Evolutionary conservation across 805 yeast genomes (phyloP).

Genomic region (Cyberlindnera amylophila): DNA sequence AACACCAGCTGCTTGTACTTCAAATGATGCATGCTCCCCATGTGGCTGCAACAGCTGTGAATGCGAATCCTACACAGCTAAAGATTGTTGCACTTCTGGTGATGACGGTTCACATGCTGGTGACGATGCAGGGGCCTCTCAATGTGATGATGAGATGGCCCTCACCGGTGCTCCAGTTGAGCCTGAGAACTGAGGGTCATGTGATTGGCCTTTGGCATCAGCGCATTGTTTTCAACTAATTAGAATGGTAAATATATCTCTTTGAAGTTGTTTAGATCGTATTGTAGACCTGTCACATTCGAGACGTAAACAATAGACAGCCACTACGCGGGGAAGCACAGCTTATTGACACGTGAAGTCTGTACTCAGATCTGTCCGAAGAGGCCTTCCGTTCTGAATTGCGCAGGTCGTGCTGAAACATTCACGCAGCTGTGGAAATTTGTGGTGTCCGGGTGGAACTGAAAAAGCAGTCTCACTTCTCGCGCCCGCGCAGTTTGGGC

Average conservation of each 20-base stretch:
- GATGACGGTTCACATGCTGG: background rate
- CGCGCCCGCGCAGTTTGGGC: background rate
- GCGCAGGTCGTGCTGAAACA: conserved; percentile 1
- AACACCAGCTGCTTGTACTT: background rate
- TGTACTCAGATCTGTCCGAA: background rate
- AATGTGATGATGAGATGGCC: conserved; percentile 8
- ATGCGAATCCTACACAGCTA: background rate
- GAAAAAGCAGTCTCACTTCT: conserved; percentile 21
- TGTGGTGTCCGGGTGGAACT: conserved; percentile 20
- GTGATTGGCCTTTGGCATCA: background rate
- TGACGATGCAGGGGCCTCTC: background rate
- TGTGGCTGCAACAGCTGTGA: background rate
- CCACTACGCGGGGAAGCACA: too few relatives aligned
- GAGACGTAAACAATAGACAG: too few relatives aligned
- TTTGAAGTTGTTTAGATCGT: too few relatives aligned
- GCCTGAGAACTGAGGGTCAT: conserved; percentile 3
- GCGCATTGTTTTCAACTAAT: background rate
- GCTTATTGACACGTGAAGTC: conserved; percentile 2
- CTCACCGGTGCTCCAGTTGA: conserved; percentile 6
- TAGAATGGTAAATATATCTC: background rate
- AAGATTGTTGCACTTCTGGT: background rate
- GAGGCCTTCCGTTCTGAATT: conserved; percentile 1
- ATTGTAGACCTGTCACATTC: too few relatives aligned
- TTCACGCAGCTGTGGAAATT: conserved; percentile 3
- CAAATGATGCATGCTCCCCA: background rate